Conservation (phyloP, 1,284 basidiomycete genomes). For the Trichosporon faecale region DNA sequence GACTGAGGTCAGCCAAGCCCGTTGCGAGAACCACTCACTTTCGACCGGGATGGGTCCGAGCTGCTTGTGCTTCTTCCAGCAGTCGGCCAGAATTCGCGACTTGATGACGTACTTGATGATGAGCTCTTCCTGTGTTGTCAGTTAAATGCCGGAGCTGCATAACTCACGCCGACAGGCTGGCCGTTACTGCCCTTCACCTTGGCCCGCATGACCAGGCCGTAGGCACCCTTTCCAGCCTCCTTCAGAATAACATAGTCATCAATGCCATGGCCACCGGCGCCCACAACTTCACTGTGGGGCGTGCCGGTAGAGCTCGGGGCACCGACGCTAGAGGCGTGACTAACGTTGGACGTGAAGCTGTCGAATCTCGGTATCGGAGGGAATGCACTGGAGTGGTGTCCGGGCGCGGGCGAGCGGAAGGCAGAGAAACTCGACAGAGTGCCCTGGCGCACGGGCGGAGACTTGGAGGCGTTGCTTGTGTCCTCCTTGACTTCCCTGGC, state of each 20-base stretch:
- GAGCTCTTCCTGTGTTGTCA: conserved; percentile 55
- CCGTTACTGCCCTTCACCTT: conserved; percentile 73
- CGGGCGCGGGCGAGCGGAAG: conserved; percentile 35
- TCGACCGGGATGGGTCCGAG: conserved; percentile 97
- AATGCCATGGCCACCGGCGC: conserved; percentile 49
- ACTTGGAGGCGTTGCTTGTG: background rate
- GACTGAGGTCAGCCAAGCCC: conserved; percentile 49
- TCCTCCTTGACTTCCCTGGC: conserved; percentile 4
- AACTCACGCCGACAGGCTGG: conserved; percentile 68
- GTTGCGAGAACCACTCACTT: conserved; percentile 53
- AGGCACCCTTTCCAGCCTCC: conserved; percentile 93
- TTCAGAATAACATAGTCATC: conserved; percentile 64
- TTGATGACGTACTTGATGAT: conserved; percentile 99
- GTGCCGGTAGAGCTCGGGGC: conserved; percentile 46
- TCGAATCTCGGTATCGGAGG: conserved; percentile 34
- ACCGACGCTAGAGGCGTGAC: conserved; percentile 43
- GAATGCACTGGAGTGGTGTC: conserved; percentile 9
- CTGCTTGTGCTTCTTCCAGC: conserved; percentile 95
- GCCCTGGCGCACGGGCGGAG: conserved; percentile 3
- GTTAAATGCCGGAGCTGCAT: no score
- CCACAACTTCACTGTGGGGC: conserved; percentile 44
- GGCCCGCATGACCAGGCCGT: conserved; percentile 90
- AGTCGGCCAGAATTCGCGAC: conserved; percentile 94
- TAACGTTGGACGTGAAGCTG: conserved; percentile 30
- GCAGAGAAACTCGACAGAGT: conserved; percentile 49